phyloP scores from a whole-genome alignment of 169 alveolate species.

The Cryptosporidium ubiquitum region DNA sequence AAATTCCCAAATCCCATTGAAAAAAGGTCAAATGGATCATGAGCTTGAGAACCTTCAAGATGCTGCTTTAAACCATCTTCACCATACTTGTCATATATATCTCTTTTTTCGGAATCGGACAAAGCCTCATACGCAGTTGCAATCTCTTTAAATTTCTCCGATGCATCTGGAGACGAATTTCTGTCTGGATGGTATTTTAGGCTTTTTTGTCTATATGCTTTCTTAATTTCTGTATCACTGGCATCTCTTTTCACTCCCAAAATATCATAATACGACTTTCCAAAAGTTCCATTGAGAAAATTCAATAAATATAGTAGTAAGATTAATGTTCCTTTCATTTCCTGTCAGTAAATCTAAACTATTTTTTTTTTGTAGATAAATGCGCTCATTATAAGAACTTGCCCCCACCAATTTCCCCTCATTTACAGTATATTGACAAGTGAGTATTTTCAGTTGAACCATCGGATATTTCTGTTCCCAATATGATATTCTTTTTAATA shows the following conservation, averaged over 20 bases:
- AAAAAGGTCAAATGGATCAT: constrained; percentile 92
- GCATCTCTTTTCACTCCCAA: constrained; percentile 86
- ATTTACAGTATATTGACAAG: background rate
- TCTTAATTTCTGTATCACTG: constrained; percentile 83
- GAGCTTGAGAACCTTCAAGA: constrained; percentile 71
- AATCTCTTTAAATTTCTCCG: constrained; percentile 94
- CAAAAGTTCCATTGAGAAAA: background rate
- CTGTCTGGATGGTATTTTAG: constrained; percentile 92
- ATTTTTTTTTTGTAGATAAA: background rate
- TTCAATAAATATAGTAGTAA: background rate
- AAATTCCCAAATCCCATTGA: constrained; percentile 93
- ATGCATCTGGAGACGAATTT: constrained; percentile 78
- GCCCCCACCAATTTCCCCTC: constrained; percentile 40
- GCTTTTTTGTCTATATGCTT: constrained; percentile 86
- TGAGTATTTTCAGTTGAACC: background rate
- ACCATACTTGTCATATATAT: constrained; percentile 77
- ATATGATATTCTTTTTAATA: constrained; percentile 14
- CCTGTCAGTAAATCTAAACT: background rate
- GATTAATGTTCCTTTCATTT: constrained; percentile 13
- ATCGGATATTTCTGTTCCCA: background rate
- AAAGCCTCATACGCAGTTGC: constrained; percentile 97
- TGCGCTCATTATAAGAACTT: background rate
- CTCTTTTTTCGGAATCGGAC: constrained; percentile 91
- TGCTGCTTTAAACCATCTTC: constrained; percentile 78
- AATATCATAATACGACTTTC: constrained; percentile 80